These are phyloP conservation scores for Aspergillus latus DNA, from an alignment of 2,329 filamentous ascomycete genomes.

Conservation along the genomic window DNA sequence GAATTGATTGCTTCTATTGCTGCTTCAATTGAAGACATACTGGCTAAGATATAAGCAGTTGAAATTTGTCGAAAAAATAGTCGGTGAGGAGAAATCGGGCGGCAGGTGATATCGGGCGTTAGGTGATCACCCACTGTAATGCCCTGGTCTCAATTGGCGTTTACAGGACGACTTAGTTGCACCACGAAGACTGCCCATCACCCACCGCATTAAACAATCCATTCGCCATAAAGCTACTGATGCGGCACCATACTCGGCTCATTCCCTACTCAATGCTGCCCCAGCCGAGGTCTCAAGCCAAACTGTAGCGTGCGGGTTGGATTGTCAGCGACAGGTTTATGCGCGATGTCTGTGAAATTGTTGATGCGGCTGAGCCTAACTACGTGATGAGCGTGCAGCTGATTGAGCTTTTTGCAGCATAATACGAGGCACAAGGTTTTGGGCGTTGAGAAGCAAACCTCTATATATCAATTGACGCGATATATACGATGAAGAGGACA, in stretches of 20 bases:
- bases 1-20: no score
- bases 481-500: slow-evolving; percentile 73
- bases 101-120: no score
- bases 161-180: no score
- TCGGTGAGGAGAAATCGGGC: no score
- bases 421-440: slow-evolving; percentile 52
- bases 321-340: slow-evolving; percentile 69
- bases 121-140: background rate
- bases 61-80: background rate
- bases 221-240: no score
- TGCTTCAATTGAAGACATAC: no score
- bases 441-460: slow-evolving; percentile 79
- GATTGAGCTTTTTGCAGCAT: slow-evolving; percentile 59
- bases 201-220: no score
- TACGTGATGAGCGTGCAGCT: slow-evolving; percentile 76
- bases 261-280: no score
- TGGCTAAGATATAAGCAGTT: background rate
- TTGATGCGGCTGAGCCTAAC: slow-evolving; percentile 82
- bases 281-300: no score
- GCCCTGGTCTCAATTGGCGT: no score
- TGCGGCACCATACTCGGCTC: no score
- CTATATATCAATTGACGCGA: slow-evolving; percentile 58
- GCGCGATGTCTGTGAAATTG: slow-evolving; percentile 59
- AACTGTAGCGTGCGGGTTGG: slow-evolving; percentile 72
- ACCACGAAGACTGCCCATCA: no score